Conservation (phyloP, 1,284 basidiomycete genomes). For the Hypsizygus ulmarius region DNA sequence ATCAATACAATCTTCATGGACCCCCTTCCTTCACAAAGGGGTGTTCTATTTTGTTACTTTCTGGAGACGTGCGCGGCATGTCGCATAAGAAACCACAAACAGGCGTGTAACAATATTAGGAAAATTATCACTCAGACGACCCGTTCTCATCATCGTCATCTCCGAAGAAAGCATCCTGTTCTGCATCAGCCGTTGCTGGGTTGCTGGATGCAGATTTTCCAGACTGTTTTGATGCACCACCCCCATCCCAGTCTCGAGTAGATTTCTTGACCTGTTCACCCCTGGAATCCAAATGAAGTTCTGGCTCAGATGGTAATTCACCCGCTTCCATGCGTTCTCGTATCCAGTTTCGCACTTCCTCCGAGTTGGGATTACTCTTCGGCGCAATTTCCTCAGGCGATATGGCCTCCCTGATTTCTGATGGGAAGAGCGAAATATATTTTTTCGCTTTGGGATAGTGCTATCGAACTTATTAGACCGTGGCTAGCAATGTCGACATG, state of each 20-base stretch:
- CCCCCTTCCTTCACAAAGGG: too few species aligned
- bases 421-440: slow-evolving; percentile 85
- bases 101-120: too few species aligned
- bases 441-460: slow-evolving; percentile 80
- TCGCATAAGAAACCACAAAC: not conserved
- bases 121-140: slow-evolving; percentile 16
- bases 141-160: slow-evolving; percentile 22
- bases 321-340: slow-evolving; percentile 62
- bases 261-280: slow-evolving; percentile 12
- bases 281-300: slow-evolving; percentile 37
- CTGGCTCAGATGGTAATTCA: slow-evolving; percentile 61
- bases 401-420: slow-evolving; percentile 46
- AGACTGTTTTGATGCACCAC: slow-evolving; percentile 8
- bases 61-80: too few species aligned
- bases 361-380: slow-evolving; percentile 48
- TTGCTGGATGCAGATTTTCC: not conserved
- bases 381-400: slow-evolving; percentile 22
- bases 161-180: slow-evolving; percentile 38
- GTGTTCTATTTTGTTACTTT: too few species aligned
- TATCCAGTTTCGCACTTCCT: slow-evolving; percentile 62
- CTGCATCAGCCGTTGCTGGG: slow-evolving; percentile 15
- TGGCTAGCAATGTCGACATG: not conserved
- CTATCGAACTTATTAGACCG: slow-evolving; percentile 34
- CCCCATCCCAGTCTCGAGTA: slow-evolving; percentile 12
- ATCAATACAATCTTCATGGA: slow-evolving; percentile 28